These are phyloP conservation scores for Fusarium sp. DNA, from an alignment of 2,329 filamentous ascomycete species.

Conservation along the genomic window DNA sequence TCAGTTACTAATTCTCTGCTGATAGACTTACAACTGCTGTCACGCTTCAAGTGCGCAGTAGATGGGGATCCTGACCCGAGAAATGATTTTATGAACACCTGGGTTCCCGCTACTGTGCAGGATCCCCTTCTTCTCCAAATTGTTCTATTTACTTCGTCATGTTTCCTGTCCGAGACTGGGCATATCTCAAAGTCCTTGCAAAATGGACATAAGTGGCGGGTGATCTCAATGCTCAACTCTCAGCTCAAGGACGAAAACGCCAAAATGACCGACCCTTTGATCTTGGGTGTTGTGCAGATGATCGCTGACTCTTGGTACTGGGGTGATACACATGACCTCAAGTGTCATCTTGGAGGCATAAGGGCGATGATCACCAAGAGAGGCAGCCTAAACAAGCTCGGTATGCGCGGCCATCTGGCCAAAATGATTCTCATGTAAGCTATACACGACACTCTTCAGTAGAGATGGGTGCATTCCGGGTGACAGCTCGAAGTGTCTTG, in stretches of 20 bases:
- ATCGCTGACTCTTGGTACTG: conserved; percentile 68
- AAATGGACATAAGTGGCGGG: conserved; percentile 59
- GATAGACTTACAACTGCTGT: conserved; percentile 62
- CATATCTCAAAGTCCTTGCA: conserved; percentile 60
- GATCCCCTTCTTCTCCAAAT: conserved; percentile 64
- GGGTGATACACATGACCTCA: conserved; percentile 61
- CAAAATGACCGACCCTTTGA: conserved; percentile 60
- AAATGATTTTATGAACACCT: conserved; percentile 62
- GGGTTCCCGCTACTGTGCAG: conserved; percentile 62
- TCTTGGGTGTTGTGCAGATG: conserved; percentile 64
- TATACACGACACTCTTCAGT: background rate
- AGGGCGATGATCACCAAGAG: conserved; percentile 62
- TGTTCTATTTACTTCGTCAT: conserved; percentile 64
- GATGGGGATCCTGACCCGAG: conserved; percentile 62
- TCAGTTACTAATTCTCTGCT: background rate
- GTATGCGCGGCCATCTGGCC: conserved; percentile 61
- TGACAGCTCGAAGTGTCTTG: background rate
- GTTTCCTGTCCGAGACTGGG: conserved; percentile 65
- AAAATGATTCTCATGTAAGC: conserved; percentile 65
- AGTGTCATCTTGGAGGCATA: conserved; percentile 62
- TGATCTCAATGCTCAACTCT: conserved; percentile 62
- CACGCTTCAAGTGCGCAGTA: conserved; percentile 64
- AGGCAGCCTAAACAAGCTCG: conserved; percentile 61
- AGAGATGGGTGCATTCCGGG: background rate
- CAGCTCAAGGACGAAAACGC: conserved; percentile 56